phyloP scores from a whole-genome alignment of 306 rosid species.

The Cajanus cajan region DNA sequence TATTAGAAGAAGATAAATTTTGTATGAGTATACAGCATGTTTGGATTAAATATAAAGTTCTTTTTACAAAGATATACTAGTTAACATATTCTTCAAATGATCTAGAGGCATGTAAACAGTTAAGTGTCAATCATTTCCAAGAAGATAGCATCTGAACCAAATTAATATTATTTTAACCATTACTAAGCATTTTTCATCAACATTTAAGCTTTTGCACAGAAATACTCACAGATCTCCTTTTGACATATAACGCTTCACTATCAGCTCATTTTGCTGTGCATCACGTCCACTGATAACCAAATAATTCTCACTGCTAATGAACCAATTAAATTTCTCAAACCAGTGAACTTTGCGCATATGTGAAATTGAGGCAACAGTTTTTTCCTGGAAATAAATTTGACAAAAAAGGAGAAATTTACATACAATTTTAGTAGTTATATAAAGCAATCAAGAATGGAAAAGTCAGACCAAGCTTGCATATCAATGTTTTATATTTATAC shows the following conservation, averaged over 20 bases:
- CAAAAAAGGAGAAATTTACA: constrained; percentile 13
- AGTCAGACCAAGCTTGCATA: background rate
- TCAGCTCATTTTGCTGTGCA: constrained; percentile 99
- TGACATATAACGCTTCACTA: constrained; percentile 97
- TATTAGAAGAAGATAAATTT: too few species aligned
- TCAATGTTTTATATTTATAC: background rate
- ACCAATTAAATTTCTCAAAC: constrained; percentile 99
- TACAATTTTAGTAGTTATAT: background rate
- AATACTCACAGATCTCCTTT: constrained; percentile 95
- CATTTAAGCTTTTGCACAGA: constrained; percentile 16
- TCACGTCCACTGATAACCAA: constrained; percentile 97
- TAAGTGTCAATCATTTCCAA: background rate
- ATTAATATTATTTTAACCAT: constrained; percentile 17
- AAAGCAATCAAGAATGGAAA: constrained; percentile 11
- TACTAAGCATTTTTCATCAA: constrained; percentile 3
- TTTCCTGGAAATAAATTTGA: constrained; percentile 67
- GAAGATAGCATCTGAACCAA: constrained; percentile 1
- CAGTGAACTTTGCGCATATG: constrained; percentile 99
- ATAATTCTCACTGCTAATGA: constrained; percentile 96
- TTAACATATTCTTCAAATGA: constrained; percentile 12
- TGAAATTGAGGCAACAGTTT: constrained; percentile 84
- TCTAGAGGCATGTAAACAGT: background rate
- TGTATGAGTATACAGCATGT: background rate
- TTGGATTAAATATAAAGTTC: background rate
- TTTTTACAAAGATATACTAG: background rate